Percentiles rank a stretch among this genome's conserved stretches.
Evolutionary conservation across 371 early-diverging fungal genomes (phyloP).

Genomic region (Sporodiniella umbellata): DNA sequence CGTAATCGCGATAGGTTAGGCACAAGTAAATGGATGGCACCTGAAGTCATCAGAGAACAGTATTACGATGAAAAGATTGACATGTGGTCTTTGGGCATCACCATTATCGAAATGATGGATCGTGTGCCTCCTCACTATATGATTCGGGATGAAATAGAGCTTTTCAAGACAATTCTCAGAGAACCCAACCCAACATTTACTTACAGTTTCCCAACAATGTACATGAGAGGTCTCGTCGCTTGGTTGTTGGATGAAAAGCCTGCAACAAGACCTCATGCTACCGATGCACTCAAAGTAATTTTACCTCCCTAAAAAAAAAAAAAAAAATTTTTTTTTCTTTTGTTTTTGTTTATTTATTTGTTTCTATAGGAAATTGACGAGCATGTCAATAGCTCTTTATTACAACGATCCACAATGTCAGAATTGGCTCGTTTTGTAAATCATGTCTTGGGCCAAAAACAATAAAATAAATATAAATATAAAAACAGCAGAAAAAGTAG

Average conservation of each 20-base stretch:
- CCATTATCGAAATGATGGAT: conserved; percentile 48
- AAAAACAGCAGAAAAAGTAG: too few relatives aligned
- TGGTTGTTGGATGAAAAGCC: conserved; percentile 48
- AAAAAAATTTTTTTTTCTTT: not conserved
- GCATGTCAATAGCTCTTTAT: conserved; percentile 25
- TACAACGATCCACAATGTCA: conserved; percentile 20
- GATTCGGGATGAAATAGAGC: conserved; percentile 46
- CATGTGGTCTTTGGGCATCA: conserved; percentile 31
- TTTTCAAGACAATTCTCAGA: conserved; percentile 39
- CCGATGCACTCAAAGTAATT: conserved; percentile 37
- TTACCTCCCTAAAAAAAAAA: too few relatives aligned
- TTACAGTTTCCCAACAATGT: conserved; percentile 50
- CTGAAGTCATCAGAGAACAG: conserved; percentile 91
- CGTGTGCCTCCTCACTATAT: conserved; percentile 52
- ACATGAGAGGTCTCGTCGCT: conserved; percentile 51
- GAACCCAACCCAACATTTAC: conserved; percentile 49
- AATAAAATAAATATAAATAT: not conserved
- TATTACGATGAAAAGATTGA: conserved; percentile 80
- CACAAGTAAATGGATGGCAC: conserved; percentile 96
- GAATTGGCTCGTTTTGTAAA: conserved; percentile 30
- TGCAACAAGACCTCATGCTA: conserved; percentile 37
- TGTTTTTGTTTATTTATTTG: not conserved
- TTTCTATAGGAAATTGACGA: conserved; percentile 27
- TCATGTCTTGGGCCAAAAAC: conserved; percentile 21
- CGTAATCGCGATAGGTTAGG: conserved; percentile 87